Evolutionary conservation across 805 yeast genomes (phyloP), one percentile per base, ranked within the genome.

Genomic region (Kuraishia cidri): DNA sequence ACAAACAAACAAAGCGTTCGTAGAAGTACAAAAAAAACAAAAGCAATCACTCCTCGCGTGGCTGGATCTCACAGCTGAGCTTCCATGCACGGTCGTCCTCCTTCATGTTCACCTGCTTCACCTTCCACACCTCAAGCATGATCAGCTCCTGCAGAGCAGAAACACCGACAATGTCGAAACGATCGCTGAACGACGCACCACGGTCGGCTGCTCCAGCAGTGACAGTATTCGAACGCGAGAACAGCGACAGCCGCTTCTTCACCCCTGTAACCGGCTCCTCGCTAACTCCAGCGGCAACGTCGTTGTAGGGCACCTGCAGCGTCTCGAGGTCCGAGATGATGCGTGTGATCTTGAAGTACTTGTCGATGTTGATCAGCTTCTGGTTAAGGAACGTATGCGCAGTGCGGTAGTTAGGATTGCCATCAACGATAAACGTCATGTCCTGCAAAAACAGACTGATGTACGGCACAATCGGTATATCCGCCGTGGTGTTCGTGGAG

Each of bases 341-440:
- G 36, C 76, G 62, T 5, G 87, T 75, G 31, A 78, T 69, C 48
- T 75, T 79, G 53, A 68, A 64, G 47, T 78, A 79, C 49, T 83
- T 83, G 49, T 80, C 92, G 40, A 82, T 71, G 47, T 83, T 81
- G 46, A 83, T 72, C 41, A 79, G 60, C 44, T 71, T 72, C 45
- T 72, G 74, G 40, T 66, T 66, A 45, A 73, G 58, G 45, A 72
- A 72, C 16, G 69, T 56, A 39, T 75, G 72, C 4, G 79, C 76
- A 38, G 64, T 71, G 48, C 88, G 63, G 49, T 61, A 76, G 44
- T 74, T 78, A 25, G 80, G 68, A 48, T 82, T 82, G n/a, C 92
- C 90, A 43, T 83, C 94, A 32, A 76, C 69, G n/a, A 81, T 74
- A 56, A 82, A 81, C 0, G 88, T 81, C 45, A 83, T 62, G 54